Percentiles rank a stretch among this genome's conserved stretches.
Conservation (phyloP, 1,139 yeast species). For the Pichiaceae sp. region DNA sequence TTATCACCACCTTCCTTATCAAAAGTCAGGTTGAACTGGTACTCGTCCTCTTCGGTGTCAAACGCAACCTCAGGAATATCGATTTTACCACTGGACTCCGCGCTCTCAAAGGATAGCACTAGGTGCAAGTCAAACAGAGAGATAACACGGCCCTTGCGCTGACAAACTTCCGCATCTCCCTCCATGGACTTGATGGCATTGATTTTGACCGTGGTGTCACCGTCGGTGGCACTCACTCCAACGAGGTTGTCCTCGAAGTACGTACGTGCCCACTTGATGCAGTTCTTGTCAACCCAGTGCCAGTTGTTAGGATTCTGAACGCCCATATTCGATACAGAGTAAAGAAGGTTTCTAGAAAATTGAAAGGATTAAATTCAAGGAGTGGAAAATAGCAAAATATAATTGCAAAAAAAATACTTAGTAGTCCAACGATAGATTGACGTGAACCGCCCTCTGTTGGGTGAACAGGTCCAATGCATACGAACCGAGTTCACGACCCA, state of each 20-base stretch:
- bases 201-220: conserved; percentile 20
- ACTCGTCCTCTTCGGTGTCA: conserved; percentile 78
- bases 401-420: conserved; percentile 2
- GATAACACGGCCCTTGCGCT: conserved; percentile 93
- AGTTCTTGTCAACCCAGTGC: conserved; percentile 99
- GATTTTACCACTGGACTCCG: conserved; percentile 52
- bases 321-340: conserved; percentile 35
- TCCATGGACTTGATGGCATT: conserved; percentile 61
- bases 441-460: conserved; percentile 72
- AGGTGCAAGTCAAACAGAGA: conserved; percentile 78
- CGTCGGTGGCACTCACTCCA: conserved; percentile 35
- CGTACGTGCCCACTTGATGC: conserved; percentile 80
- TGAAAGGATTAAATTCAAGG: no score
- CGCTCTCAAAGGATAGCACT: conserved; percentile 53
- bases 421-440: conserved; percentile 37
- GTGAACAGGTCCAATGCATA: conserved; percentile 71
- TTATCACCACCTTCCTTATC: conserved; percentile 47
- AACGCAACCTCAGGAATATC: conserved; percentile 91
- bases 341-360: neutral
- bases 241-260: conserved; percentile 59
- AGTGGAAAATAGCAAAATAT: no score
- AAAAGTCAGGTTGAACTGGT: conserved; percentile 69
- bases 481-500: conserved; percentile 81
- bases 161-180: conserved; percentile 95
- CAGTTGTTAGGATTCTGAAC: conserved; percentile 72